Evolutionary conservation across 2,329 filamentous ascomycete species (phyloP).

Genomic region (Verticillium dahliae): DNA sequence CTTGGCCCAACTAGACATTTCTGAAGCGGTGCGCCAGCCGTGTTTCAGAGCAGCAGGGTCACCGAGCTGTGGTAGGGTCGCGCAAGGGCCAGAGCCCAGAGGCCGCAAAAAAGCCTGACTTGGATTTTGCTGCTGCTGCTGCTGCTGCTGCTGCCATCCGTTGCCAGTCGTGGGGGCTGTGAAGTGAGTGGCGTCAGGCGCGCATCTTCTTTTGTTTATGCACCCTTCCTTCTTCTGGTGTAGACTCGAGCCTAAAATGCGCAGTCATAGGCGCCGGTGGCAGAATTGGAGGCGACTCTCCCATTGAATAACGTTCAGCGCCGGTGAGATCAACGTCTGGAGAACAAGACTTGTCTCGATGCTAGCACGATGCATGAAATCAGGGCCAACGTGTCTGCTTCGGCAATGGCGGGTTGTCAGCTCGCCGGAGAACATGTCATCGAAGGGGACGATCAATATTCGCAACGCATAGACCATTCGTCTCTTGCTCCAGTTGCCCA

Average conservation of each 20-base stretch:
- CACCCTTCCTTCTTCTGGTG: neutral
- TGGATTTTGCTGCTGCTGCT: neutral
- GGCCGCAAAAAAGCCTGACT: neutral
- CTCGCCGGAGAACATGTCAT: neutral
- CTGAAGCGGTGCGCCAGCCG: conserved; percentile 44
- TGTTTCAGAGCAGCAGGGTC: conserved; percentile 36
- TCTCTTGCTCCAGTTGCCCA: neutral
- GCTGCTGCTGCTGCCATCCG: neutral
- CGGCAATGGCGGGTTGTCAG: neutral
- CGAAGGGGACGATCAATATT: neutral
- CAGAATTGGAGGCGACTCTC: neutral
- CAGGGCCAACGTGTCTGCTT: neutral
- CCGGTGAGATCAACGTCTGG: neutral
- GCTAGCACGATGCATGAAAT: neutral
- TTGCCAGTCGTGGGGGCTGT: neutral
- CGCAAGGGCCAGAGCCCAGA: neutral
- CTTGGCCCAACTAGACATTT: conserved; percentile 26
- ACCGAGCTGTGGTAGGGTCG: conserved; percentile 12
- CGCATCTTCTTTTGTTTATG: neutral
- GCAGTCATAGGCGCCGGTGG: neutral
- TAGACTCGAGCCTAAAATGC: neutral
- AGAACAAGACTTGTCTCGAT: neutral
- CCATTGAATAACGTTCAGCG: neutral
- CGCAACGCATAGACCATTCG: neutral
- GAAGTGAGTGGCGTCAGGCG: neutral